Percentiles rank a stretch among this genome's conserved stretches.
Evolutionary conservation across 139 green algal genomes (phyloP).

Genomic region (Klebsormidium nitens): DNA sequence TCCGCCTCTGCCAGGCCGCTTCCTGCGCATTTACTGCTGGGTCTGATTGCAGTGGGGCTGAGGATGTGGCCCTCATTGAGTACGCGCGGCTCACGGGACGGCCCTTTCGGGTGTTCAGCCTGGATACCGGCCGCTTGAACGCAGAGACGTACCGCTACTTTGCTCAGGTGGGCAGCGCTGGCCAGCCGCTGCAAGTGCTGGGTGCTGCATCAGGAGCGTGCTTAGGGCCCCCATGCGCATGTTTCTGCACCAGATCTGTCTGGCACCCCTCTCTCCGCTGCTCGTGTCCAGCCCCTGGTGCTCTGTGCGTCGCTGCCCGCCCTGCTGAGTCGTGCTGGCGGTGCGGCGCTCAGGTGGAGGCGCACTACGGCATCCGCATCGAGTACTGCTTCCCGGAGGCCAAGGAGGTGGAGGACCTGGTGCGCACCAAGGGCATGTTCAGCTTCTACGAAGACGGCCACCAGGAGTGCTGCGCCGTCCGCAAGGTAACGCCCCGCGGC

Average conservation of each 20-base stretch:
- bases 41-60: conserved; percentile 51
- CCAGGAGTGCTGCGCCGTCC: conserved; percentile 86
- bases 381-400: conserved; percentile 98
- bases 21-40: background rate
- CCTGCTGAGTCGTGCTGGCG: background rate
- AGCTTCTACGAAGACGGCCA: conserved; percentile 98
- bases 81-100: conserved; percentile 92
- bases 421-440: conserved; percentile 94
- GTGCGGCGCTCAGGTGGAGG: conserved; percentile 64
- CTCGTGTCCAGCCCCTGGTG: too few relatives aligned
- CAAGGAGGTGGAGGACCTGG: conserved; percentile 77
- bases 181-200: background rate
- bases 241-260: too few relatives aligned
- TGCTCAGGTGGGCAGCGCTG: conserved; percentile 18
- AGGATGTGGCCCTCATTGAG: conserved; percentile 97
- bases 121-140: conserved; percentile 97
- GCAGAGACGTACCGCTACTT: conserved; percentile 85
- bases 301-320: background rate
- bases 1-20: background rate
- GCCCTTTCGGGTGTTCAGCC: conserved; percentile 91
- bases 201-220: background rate
- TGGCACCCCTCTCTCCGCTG: too few relatives aligned
- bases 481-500: conserved; percentile 60
- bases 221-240: too few relatives aligned
- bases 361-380: conserved; percentile 95